Evolutionary conservation across 2,329 filamentous ascomycete species (phyloP).

Genomic region (Colletotrichum sp.): DNA sequence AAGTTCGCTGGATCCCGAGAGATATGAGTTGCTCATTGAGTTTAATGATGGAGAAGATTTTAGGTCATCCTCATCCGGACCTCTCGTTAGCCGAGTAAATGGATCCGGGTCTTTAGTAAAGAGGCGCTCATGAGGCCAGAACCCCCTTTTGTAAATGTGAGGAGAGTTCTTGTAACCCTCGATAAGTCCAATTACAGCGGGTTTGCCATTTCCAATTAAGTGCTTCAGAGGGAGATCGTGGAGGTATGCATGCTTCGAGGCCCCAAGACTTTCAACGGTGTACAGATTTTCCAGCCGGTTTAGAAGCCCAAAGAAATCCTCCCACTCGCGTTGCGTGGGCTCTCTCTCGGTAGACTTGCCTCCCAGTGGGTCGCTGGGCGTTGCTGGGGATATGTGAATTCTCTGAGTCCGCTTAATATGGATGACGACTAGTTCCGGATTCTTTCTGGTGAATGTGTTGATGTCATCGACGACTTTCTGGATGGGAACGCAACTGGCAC

Average conservation of each 20-base stretch:
- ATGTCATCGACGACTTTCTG: not conserved
- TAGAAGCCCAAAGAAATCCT: not conserved
- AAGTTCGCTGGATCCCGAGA: not conserved
- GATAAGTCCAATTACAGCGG: not conserved
- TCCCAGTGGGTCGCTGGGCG: not conserved
- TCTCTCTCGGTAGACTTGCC: not conserved
- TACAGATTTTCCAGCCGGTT: not conserved
- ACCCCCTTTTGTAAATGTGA: not conserved
- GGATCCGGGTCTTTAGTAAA: not conserved
- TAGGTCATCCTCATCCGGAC: not conserved
- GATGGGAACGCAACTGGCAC: not conserved
- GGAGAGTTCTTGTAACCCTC: not conserved
- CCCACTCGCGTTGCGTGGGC: not conserved
- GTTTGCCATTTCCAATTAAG: not conserved
- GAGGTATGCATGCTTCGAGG: not conserved
- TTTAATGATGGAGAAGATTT: accelerated
- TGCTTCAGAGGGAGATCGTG: not conserved
- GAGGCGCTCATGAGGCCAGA: not conserved
- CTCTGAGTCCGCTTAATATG: not conserved
- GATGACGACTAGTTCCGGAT: not conserved
- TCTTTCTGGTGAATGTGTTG: not conserved
- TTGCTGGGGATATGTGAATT: not conserved
- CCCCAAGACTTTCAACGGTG: not conserved
- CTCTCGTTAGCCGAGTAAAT: not conserved
- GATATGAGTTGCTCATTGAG: not conserved